A percentile compares a stretch with the other conserved stretches of the same genome.
Evolutionary conservation across 352 stramenopile genomes (phyloP).

Genomic region (Globisporangium takayamanum): DNA sequence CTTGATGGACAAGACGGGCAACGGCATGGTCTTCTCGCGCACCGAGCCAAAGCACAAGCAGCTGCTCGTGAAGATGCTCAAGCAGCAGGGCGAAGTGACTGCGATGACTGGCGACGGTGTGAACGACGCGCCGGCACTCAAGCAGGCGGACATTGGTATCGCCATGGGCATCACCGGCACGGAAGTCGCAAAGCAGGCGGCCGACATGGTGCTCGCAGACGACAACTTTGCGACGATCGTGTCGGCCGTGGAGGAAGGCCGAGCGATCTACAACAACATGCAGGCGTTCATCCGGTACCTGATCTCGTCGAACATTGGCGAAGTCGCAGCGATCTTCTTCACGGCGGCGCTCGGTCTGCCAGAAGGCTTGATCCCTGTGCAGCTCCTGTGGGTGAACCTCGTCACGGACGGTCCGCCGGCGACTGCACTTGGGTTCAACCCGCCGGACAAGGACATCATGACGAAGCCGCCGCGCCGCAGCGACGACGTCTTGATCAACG

Average conservation of each 20-base stretch:
- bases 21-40: constrained; percentile 95
- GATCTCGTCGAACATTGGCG: constrained; percentile 98
- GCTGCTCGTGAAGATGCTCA: constrained; percentile 93
- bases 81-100: constrained; percentile 90
- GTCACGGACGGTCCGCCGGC: constrained; percentile 98
- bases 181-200: constrained; percentile 96
- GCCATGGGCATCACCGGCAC: constrained; percentile 99
- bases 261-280: constrained; percentile 96
- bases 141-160: constrained; percentile 97
- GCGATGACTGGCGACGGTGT: constrained; percentile 99
- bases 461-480: constrained; percentile 90
- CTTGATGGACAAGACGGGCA: constrained; percentile 73
- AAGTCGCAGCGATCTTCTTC: constrained; percentile 99
- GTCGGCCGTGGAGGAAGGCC: constrained; percentile 78
- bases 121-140: constrained; percentile 97
- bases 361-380: constrained; percentile 96
- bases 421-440: constrained; percentile 98
- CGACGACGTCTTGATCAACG: constrained; percentile 97
- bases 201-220: constrained; percentile 97
- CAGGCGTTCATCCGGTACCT: constrained; percentile 99
- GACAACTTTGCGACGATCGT: constrained; percentile 99
- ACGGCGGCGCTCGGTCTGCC: constrained; percentile 94
- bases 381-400: constrained; percentile 99
- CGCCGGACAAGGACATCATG: constrained; percentile 97
- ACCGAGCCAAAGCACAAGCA: constrained; percentile 99